Evolutionary conservation across 176 grass and related monocot species (phyloP).

Genomic region (Aegilops umbellulata): DNA sequence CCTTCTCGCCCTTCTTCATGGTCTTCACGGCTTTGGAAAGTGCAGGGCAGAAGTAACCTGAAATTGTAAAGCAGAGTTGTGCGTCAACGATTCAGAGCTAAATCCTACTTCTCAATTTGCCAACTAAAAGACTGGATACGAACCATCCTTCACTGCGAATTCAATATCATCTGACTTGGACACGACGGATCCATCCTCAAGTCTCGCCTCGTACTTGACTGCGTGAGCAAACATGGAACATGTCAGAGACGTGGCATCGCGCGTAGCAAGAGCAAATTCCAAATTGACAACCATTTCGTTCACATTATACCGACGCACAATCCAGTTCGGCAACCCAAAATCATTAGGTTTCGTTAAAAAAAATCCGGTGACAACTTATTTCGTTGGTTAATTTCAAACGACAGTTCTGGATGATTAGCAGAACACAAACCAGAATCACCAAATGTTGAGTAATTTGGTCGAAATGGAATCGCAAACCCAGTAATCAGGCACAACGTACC

Average conservation of each 20-base stretch:
- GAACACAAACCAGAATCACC: background rate
- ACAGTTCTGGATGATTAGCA: background rate
- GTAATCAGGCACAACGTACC: conserved; percentile 26
- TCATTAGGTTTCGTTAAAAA: no score
- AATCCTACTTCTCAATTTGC: background rate
- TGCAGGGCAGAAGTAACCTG: conserved; percentile 71
- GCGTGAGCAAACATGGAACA: background rate
- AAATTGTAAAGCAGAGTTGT: background rate
- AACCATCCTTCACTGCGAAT: conserved; percentile 85
- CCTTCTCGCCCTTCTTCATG: conserved; percentile 84
- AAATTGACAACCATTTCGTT: no score
- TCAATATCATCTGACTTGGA: conserved; percentile 76
- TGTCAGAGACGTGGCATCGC: background rate
- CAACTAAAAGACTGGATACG: background rate
- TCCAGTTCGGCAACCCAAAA: no score
- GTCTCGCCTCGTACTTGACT: conserved; percentile 76
- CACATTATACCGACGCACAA: no score
- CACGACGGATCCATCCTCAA: conserved; percentile 71
- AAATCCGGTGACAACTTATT: no score
- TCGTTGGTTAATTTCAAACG: no score
- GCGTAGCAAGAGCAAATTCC: no score
- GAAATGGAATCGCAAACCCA: background rate
- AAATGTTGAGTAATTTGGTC: background rate
- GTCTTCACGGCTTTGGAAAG: conserved; percentile 75
- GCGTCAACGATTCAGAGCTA: background rate